phyloP scores from a whole-genome alignment of 1,284 basidiomycete species.

The Inonotus obliquus region DNA sequence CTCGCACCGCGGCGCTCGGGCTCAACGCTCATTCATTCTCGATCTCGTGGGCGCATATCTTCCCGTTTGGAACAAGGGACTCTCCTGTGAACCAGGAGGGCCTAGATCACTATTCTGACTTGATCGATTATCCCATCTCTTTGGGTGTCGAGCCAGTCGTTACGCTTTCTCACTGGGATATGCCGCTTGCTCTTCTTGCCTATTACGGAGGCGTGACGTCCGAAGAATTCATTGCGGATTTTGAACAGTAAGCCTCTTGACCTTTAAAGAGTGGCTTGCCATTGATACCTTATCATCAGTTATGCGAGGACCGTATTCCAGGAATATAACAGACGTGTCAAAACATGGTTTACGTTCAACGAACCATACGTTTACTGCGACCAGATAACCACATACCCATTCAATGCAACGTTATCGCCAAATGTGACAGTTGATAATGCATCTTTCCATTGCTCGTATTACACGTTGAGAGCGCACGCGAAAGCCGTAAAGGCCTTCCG shows the following conservation, averaged over 20 bases:
- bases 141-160: conserved; percentile 41
- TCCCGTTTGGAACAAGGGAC: conserved; percentile 42
- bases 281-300: conserved; percentile 22
- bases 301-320: conserved; percentile 45
- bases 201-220: conserved; percentile 46
- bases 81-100: conserved; percentile 43
- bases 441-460: conserved; percentile 38
- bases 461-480: conserved; percentile 42
- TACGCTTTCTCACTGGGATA: conserved; percentile 47
- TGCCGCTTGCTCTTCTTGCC: conserved; percentile 38
- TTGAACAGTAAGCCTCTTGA: conserved; percentile 33
- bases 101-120: conserved; percentile 41
- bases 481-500: conserved; percentile 43
- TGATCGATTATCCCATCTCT: conserved; percentile 40
- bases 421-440: conserved; percentile 38
- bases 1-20: conserved; percentile 41
- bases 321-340: conserved; percentile 42
- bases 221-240: conserved; percentile 41
- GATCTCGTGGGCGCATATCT: conserved; percentile 47
- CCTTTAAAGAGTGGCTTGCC: neutral
- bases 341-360: conserved; percentile 49
- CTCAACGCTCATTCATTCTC: conserved; percentile 46
- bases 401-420: conserved; percentile 36
- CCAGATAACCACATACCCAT: conserved; percentile 36
- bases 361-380: conserved; percentile 41